These are phyloP conservation scores for Pseudotsuga menziesii DNA, from an alignment of 75 land plant species.

Conservation along the genomic window DNA sequence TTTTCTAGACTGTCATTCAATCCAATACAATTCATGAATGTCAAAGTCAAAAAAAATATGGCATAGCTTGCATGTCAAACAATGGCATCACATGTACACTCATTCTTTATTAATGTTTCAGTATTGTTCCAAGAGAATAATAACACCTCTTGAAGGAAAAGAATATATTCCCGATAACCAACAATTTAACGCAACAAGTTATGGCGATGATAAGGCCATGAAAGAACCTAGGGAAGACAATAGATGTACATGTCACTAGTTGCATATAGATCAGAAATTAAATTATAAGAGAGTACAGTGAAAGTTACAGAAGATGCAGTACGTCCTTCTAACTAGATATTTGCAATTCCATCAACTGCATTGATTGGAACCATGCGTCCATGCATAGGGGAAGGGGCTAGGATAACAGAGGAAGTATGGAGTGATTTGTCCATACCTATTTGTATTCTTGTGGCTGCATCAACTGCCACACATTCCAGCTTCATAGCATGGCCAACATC, in stretches of 20 bases:
- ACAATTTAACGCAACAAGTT: slow-evolving; percentile 70
- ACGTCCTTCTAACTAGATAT: slow-evolving; percentile 21
- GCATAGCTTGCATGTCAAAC: not conserved
- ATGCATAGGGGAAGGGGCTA: slow-evolving; percentile 56
- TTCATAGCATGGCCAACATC: slow-evolving; percentile 59
- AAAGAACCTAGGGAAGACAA: slow-evolving; percentile 79
- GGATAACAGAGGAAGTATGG: slow-evolving; percentile 59
- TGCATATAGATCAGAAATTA: slow-evolving; percentile 69
- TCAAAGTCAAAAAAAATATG: not conserved
- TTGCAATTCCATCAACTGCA: slow-evolving; percentile 17
- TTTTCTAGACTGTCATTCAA: too few species aligned
- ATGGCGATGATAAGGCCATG: slow-evolving; percentile 69
- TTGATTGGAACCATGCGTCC: slow-evolving; percentile 52
- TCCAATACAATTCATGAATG: too few species aligned
- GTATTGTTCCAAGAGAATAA: not conserved
- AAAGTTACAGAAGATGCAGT: slow-evolving; percentile 43
- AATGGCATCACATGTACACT: not conserved
- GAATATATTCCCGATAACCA: slow-evolving; percentile 66
- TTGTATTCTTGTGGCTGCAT: slow-evolving; percentile 22
- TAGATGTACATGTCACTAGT: slow-evolving; percentile 49
- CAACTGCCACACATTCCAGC: slow-evolving; percentile 52
- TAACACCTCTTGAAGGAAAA: slow-evolving; percentile 83
- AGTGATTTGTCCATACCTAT: slow-evolving; percentile 18
- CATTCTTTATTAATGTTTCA: not conserved
- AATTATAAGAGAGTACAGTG: slow-evolving; percentile 71